These are phyloP conservation scores for Geoglossum glabrum DNA, from an alignment of 495 filamentous ascomycete species.

Conservation along the genomic window DNA sequence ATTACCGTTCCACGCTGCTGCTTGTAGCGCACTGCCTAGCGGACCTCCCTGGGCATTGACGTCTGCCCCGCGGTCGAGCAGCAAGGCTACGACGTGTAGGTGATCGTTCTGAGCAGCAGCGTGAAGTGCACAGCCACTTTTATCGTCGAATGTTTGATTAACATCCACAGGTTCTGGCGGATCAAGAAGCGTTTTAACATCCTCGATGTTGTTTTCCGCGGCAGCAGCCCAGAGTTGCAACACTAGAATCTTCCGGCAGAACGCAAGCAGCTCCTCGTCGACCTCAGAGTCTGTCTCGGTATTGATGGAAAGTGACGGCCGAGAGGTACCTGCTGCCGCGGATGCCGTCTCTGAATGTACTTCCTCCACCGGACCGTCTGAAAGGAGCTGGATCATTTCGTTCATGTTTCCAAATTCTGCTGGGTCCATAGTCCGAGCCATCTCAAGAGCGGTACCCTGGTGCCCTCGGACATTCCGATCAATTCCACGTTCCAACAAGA, in stretches of 20 bases:
- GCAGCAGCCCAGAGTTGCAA: background rate
- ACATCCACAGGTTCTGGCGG: background rate
- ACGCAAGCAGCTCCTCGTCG: background rate
- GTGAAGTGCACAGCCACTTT: background rate
- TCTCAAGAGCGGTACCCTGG: background rate
- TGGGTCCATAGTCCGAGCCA: background rate
- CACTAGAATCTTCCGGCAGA: background rate
- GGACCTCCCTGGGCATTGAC: slow-evolving; percentile 10
- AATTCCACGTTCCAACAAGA: background rate
- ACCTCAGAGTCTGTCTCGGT: background rate
- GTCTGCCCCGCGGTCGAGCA: slow-evolving; percentile 12
- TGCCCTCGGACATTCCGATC: background rate
- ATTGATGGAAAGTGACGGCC: background rate
- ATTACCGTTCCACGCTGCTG: slow-evolving; percentile 7
- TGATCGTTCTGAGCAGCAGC: background rate
- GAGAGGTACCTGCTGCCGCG: background rate
- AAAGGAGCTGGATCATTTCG: background rate
- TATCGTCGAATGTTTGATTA: background rate
- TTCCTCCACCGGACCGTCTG: background rate
- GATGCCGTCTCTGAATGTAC: background rate
- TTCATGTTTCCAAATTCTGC: background rate
- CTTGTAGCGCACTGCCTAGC: slow-evolving; percentile 11
- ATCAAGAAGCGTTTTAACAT: background rate
- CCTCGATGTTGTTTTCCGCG: background rate
- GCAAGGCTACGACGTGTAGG: slow-evolving; percentile 4